Percentiles rank a stretch among this genome's conserved stretches.
phyloP scores from a whole-genome alignment of 345 rosid species.

The Erucastrum elatum region DNA sequence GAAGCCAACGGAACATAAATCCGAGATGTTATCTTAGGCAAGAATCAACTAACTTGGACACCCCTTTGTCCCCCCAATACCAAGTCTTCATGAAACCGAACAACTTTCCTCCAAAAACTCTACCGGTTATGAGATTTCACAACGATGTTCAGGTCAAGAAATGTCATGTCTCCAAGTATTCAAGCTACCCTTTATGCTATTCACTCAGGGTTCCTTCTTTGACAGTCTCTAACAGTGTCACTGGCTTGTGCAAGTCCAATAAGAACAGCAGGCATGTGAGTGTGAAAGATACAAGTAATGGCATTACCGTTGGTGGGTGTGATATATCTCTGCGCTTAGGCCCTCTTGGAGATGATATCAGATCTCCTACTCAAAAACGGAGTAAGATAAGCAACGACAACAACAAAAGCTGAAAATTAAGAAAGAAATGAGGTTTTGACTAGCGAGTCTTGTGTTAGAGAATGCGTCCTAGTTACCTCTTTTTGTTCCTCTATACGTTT shows the following conservation, averaged over 20 bases:
- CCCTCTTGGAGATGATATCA: constrained; percentile 41
- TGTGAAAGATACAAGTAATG: constrained; percentile 1
- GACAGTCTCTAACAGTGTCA: constrained; percentile 14
- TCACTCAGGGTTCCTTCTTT: constrained; percentile 18
- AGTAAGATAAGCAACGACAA: constrained; percentile 28
- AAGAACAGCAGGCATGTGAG: constrained; percentile 23
- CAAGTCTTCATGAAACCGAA: constrained; percentile 57
- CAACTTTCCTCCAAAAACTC: constrained; percentile 26
- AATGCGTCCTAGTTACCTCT: background rate
- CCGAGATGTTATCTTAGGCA: constrained; percentile 74
- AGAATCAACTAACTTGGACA: constrained; percentile 21
- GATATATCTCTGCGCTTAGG: constrained; percentile 81
- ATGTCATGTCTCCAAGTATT: constrained; percentile 25
- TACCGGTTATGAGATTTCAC: constrained; percentile 7
- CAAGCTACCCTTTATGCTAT: constrained; percentile 37
- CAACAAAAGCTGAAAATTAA: constrained; percentile 7
- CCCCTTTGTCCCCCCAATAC: constrained; percentile 26
- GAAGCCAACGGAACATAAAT: constrained; percentile 86
- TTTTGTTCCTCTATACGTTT: constrained; percentile 14
- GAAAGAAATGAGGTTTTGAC: background rate
- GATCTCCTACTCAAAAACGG: constrained; percentile 37
- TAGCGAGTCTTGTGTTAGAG: constrained; percentile 3
- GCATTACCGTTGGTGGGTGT: constrained; percentile 39
- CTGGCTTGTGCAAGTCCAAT: constrained; percentile 19
- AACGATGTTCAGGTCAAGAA: background rate